phyloP scores from a whole-genome alignment of 2,329 filamentous ascomycete species.

The Massarina eburnea region DNA sequence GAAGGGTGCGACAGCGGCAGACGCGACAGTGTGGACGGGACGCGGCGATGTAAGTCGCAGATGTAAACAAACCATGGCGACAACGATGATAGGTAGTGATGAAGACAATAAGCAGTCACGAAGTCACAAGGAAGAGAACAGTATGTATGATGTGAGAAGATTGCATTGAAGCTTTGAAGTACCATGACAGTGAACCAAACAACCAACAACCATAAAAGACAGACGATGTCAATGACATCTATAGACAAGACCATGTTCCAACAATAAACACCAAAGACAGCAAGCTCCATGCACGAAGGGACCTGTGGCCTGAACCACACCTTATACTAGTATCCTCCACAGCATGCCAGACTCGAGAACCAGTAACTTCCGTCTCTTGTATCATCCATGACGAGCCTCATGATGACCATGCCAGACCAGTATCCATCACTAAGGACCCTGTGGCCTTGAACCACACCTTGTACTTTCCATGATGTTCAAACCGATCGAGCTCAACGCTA shows the following conservation, averaged over 20 bases:
- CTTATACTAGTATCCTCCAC: constrained; percentile 5
- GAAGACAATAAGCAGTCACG: too few species aligned
- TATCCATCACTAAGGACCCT: constrained; percentile 5
- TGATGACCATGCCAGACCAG: not conserved
- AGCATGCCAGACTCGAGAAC: not conserved
- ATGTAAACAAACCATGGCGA: too few species aligned
- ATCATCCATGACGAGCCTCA: not conserved
- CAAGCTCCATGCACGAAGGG: constrained; percentile 5
- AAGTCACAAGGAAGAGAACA: too few species aligned
- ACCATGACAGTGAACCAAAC: not conserved
- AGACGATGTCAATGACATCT: not conserved
- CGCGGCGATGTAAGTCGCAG: too few species aligned
- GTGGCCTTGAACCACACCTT: constrained; percentile 11
- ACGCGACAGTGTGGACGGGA: too few species aligned
- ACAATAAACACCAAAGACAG: not conserved
- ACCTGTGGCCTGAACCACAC: constrained; percentile 12
- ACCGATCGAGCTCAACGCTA: constrained; percentile 10
- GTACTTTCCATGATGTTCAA: constrained; percentile 8
- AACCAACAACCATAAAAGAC: not conserved
- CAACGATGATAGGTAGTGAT: too few species aligned
- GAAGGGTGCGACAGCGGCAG: too few species aligned
- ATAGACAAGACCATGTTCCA: not conserved
- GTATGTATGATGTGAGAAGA: too few species aligned
- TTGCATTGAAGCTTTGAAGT: too few species aligned
- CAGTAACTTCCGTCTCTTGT: not conserved